A percentile compares a stretch with the other conserved stretches of the same genome.
Evolutionary conservation across 2,329 filamentous ascomycete genomes (phyloP).

Genomic region (Ceratocystis smalleyi): DNA sequence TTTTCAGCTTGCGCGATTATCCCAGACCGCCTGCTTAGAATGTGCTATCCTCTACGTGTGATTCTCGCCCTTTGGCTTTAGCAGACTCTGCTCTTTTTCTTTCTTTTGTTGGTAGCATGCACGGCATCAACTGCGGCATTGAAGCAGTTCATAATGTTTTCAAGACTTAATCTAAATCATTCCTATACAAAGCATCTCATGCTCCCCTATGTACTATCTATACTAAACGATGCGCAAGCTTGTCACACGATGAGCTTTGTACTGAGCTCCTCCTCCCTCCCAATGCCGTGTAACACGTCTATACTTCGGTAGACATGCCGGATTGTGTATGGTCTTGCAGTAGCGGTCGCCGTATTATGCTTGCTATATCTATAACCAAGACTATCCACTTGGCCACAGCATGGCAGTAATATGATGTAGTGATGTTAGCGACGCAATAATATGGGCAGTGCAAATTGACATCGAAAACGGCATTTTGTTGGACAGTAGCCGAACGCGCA

Average conservation of each 20-base stretch:
- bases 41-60: neutral
- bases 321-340: too few species aligned
- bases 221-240: neutral
- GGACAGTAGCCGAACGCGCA: too few species aligned
- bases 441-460: too few species aligned
- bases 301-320: too few species aligned
- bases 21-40: neutral
- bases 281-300: neutral
- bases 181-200: neutral
- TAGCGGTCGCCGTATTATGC: too few species aligned
- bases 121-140: neutral
- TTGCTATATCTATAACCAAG: too few species aligned
- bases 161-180: conserved; percentile 3
- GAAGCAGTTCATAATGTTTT: conserved; percentile 1
- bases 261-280: neutral
- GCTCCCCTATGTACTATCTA: neutral
- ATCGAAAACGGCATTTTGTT: too few species aligned
- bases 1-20: neutral
- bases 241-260: neutral
- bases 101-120: neutral
- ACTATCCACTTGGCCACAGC: too few species aligned
- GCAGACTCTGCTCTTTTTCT: neutral
- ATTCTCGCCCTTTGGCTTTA: neutral
- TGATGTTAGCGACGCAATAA: too few species aligned
- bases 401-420: too few species aligned